Evolutionary conservation across 179 eudicot species (phyloP).

Genomic region (Spergularia azorica): DNA sequence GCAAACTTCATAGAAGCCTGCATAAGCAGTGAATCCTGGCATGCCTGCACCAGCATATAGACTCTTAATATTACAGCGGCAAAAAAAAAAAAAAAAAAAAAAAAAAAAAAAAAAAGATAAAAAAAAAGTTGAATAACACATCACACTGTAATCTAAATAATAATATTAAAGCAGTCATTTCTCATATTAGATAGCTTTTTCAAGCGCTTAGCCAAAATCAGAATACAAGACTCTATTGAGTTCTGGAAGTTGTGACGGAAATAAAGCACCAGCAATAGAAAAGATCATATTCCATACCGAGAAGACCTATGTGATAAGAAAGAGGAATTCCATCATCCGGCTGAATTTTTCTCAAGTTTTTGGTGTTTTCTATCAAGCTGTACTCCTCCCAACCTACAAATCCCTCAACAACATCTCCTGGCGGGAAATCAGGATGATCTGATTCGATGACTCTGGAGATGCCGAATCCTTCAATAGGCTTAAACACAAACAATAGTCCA

Average conservation of each 20-base stretch:
- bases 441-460: slow-evolving; percentile 75
- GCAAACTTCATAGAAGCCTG: slow-evolving; percentile 65
- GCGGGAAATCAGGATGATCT: slow-evolving; percentile 62
- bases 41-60: slow-evolving; percentile 44
- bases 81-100: background rate
- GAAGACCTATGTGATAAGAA: slow-evolving; percentile 58
- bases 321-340: slow-evolving; percentile 48
- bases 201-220: background rate
- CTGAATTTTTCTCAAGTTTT: slow-evolving; percentile 54
- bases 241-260: background rate
- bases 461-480: slow-evolving; percentile 86
- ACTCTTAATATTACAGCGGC: background rate
- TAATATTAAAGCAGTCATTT: background rate
- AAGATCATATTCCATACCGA: slow-evolving; percentile 44
- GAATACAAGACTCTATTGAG: background rate
- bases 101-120: too few relatives aligned
- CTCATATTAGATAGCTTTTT: background rate
- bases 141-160: background rate
- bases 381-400: slow-evolving; percentile 90
- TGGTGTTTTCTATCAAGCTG: slow-evolving; percentile 50
- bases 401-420: slow-evolving; percentile 80
- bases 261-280: background rate
- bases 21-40: slow-evolving; percentile 83
- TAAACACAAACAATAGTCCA: slow-evolving; percentile 7
- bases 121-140: background rate